Base-by-base conservation (phyloP, 768 basidiomycete species). In the Neoboletus subvelutipes region DNA sequence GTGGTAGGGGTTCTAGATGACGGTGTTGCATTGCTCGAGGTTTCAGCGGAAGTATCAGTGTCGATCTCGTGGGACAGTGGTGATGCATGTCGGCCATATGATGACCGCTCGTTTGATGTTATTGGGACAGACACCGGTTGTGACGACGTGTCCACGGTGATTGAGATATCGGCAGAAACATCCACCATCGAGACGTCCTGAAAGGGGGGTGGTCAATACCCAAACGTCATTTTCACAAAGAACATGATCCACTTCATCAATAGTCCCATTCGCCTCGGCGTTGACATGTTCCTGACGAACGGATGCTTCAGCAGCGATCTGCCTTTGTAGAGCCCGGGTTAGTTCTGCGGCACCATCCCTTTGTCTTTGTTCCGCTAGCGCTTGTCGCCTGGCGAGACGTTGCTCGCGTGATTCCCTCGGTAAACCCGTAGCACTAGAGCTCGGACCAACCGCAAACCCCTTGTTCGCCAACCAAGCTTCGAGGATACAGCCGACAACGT, bases 381-480 rank as follows among this genome's bases (percentile, higher is more conserved):
- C 84, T 58, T 80, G 76, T 49, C 86, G 73, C 59, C 88, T 73
- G 9, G 83, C 86, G 34, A 83, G 76, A 11, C 90, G 74, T 65
- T 90, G 87, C 67, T 92, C 90, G 57, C 86, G 77, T 28, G 85
- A 83, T 73, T 93, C 91, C 51, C 89, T 75, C 15, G 86, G 87
- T 58, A 85, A 71, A 1, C 89, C 89, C 3, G 84, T 88, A 0
- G 88, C 90, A 52, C 88, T 85, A 0, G 87, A 78, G 63, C 86
- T 88, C 5, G 93, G 90, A 18, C 87, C 88, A 24, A 94, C 86
- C 0, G 90, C 86, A 67, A 97, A 90, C 0, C 93, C 94, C 67
- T 90, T 89, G 62, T 87, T 86, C 7, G 88, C 88, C 29, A 97
- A 73, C 93, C 94, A 98, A 17, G 92, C 90, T 75, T 96, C 94